These are phyloP conservation scores for Nakazawaea ernobii DNA, from an alignment of 805 yeast species.

Conservation along the genomic window DNA sequence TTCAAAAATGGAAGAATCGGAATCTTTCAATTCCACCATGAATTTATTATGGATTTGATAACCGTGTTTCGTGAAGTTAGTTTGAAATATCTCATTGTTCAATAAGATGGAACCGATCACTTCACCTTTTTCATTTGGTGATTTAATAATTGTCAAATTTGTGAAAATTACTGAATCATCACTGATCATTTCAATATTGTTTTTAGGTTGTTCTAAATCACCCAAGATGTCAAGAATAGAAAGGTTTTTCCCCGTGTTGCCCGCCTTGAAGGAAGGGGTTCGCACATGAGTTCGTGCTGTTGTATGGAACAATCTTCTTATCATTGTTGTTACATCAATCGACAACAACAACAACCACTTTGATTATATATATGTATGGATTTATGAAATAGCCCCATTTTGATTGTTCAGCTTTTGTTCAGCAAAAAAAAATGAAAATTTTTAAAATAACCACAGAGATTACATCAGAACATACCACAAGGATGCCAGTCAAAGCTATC, in stretches of 20 bases:
- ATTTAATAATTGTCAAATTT: conserved; percentile 41
- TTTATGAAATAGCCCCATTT: too few relatives aligned
- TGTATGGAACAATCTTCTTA: conserved; percentile 5
- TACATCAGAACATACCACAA: too few relatives aligned
- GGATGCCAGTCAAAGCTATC: conserved; percentile 61
- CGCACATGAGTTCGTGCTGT: neutral
- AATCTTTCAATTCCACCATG: conserved; percentile 2
- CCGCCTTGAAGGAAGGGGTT: conserved; percentile 23
- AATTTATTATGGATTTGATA: conserved; percentile 35
- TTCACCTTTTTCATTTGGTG: conserved; percentile 32
- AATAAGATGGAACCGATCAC: conserved; percentile 43
- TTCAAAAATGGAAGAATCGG: conserved; percentile 47
- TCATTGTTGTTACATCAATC: neutral
- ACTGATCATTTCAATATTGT: conserved; percentile 46
- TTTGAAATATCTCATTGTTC: conserved; percentile 56
- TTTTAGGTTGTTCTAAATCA: conserved; percentile 36
- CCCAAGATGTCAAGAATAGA: conserved; percentile 41
- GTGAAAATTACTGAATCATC: conserved; percentile 55
- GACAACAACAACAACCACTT: too few relatives aligned
- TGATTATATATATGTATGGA: too few relatives aligned
- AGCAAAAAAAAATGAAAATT: too few relatives aligned
- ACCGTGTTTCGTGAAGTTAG: conserved; percentile 36
- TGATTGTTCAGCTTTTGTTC: too few relatives aligned
- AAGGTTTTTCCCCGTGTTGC: conserved; percentile 29
- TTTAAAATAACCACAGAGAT: too few relatives aligned